Percentiles rank a stretch among this genome's conserved stretches.
Evolutionary conservation across 768 basidiomycete species (phyloP).

Genomic region (Macrocybe gigantea): DNA sequence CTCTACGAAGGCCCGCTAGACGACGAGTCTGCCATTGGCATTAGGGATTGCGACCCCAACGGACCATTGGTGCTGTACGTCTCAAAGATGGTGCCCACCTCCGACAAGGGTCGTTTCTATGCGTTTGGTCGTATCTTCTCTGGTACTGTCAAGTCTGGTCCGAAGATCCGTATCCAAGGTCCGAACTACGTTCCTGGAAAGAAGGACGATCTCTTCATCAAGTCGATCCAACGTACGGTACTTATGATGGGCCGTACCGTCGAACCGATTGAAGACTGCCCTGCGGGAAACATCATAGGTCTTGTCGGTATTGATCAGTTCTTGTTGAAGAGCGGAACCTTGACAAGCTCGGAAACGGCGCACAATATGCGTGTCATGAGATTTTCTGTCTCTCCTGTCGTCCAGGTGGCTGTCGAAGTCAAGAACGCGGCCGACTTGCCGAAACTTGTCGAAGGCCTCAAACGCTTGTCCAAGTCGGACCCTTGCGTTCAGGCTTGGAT

Average conservation of each 20-base stretch:
- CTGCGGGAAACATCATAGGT: slow-evolving; percentile 96
- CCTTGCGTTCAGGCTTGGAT: slow-evolving; percentile 98
- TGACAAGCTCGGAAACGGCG: slow-evolving; percentile 94
- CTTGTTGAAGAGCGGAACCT: slow-evolving; percentile 97
- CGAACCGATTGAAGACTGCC: slow-evolving; percentile 98
- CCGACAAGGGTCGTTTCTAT: slow-evolving; percentile 99
- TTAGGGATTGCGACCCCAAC: slow-evolving; percentile 95
- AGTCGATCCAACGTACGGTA: slow-evolving; percentile 96
- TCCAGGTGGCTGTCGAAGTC: slow-evolving; percentile 97
- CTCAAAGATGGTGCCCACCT: slow-evolving; percentile 99
- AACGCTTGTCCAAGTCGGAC: slow-evolving; percentile 99
- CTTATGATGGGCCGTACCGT: slow-evolving; percentile 99
- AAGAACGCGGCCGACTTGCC: slow-evolving; percentile 99
- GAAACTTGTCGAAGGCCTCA: slow-evolving; percentile 99
- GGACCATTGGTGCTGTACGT: slow-evolving; percentile 96
- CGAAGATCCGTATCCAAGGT: slow-evolving; percentile 98
- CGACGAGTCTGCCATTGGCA: slow-evolving; percentile 96
- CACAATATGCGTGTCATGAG: slow-evolving; percentile 99
- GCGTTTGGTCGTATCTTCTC: slow-evolving; percentile 99
- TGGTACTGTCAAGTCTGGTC: slow-evolving; percentile 92
- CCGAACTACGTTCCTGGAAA: slow-evolving; percentile 98
- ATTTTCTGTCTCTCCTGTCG: slow-evolving; percentile 99
- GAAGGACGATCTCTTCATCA: slow-evolving; percentile 96
- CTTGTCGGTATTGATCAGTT: slow-evolving; percentile 99
- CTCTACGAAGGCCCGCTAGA: slow-evolving; percentile 99